Base-by-base conservation (phyloP, 2,329 filamentous ascomycete genomes). In the Hymenoscyphus infarciens region DNA sequence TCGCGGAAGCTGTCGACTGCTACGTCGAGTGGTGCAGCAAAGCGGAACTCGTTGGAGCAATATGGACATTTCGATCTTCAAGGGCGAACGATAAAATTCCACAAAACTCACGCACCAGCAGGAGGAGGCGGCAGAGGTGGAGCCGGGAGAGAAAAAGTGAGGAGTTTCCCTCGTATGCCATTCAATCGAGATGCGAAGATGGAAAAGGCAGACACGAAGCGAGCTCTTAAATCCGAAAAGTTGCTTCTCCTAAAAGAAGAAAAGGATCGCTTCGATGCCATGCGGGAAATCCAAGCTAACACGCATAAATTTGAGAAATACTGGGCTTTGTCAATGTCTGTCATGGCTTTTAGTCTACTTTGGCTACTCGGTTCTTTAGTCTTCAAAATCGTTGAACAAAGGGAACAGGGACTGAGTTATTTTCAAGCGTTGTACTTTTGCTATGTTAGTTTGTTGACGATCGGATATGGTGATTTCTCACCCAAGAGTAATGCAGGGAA, bases 401-500 rank as follows among this genome's bases (percentile, higher is more conserved):
- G 81, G 1, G 77, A 80, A 0, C 83, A 85, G 67, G 68, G 72
- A 1, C 77, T 87, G 71, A 80, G 75, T 3, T 90, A 90, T 69
- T 90, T 89, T 68, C 75, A 89, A 67, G 79, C 83, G 0, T 74
- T 91, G 7, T 90, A 90, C 73, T 90, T 90, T 73, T 87, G 85
- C 71, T 90, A 88, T 69, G 82, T 87, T 22, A 84, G 83, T 1
- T 81, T 91, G 0, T 72, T 90, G 10, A 90, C 88, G 0, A 87
- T 90, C 54, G 88, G 88, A 1, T 90, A 90, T 67, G 87, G 87
- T 6, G 87, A 90, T 68, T 76, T 88, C 22, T 80, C 82, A 8
- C 87, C 88, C 0, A 81, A 82, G 64, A 84, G 81, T 6, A 89
- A 89, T 68, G 80, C 85, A 0, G 87, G 86, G 3, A 82, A 87